phyloP scores from a whole-genome alignment of 306 rosid genomes.

The Vigna unguiculata region DNA sequence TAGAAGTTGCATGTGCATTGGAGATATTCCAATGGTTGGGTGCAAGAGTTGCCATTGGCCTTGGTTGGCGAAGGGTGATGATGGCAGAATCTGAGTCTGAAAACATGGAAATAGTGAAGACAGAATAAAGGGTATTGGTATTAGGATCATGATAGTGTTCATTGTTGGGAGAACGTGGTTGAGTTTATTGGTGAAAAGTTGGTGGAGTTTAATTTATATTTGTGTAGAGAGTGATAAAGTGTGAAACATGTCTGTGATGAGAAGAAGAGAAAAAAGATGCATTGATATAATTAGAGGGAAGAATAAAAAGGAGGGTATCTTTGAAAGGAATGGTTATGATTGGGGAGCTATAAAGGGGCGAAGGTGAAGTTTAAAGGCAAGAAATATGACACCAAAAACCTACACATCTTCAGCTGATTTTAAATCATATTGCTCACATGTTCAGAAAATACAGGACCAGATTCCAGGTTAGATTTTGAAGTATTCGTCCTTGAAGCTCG shows the following conservation, averaged over 20 bases:
- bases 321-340: constrained; percentile 29
- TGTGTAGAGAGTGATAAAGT: neutral
- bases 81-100: constrained; percentile 17
- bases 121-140: constrained; percentile 33
- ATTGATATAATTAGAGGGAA: neutral
- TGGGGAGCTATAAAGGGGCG: constrained; percentile 40
- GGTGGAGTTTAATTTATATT: constrained; percentile 32
- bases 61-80: neutral
- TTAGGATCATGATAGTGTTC: constrained; percentile 11
- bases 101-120: constrained; percentile 4
- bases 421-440: neutral
- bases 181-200: constrained; percentile 36
- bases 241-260: neutral
- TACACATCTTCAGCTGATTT: constrained; percentile 19
- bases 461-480: neutral
- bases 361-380: constrained; percentile 39
- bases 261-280: neutral
- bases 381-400: constrained; percentile 41
- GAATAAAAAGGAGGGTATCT: constrained; percentile 29
- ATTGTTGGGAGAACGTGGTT: constrained; percentile 53
- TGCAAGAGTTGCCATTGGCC: constrained; percentile 79
- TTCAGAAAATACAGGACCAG: constrained; percentile 3
- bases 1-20: constrained; percentile 92
- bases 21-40: constrained; percentile 67
- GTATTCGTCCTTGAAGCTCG: no score